phyloP scores from a whole-genome alignment of 169 alveolate genomes.

The Cryptosporidium sp. region DNA sequence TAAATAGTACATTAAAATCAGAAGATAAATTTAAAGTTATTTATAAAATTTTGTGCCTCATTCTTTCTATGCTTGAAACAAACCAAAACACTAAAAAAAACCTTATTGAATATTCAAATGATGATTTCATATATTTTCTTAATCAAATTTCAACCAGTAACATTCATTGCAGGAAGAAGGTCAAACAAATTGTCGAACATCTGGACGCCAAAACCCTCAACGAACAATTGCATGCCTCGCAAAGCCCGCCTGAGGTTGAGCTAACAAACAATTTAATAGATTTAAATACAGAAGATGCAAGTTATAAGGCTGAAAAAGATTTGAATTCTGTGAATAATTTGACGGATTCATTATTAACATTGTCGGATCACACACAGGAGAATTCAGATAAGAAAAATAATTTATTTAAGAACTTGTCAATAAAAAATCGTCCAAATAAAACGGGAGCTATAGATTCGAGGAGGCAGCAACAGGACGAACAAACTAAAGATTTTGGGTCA shows the following conservation, averaged over 20 bases:
- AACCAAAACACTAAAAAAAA: constrained; percentile 18
- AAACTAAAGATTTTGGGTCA: neutral
- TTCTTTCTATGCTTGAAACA: constrained; percentile 41
- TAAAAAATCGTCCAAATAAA: constrained; percentile 10
- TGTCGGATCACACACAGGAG: neutral
- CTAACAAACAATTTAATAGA: neutral
- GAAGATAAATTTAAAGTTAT: constrained; percentile 13
- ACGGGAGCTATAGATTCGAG: neutral
- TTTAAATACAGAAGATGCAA: neutral
- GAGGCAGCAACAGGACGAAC: neutral
- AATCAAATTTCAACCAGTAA: constrained; percentile 12
- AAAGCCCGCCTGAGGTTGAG: neutral
- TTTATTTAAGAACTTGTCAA: constrained; percentile 35
- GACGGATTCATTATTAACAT: neutral
- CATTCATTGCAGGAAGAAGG: constrained; percentile 21
- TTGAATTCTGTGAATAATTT: neutral
- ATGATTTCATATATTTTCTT: neutral
- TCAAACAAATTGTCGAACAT: neutral
- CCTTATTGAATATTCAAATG: constrained; percentile 8
- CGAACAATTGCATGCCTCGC: neutral
- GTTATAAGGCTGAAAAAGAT: neutral
- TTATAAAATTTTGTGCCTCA: constrained; percentile 32
- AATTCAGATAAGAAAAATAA: constrained; percentile 17
- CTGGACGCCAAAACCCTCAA: neutral
- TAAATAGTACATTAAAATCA: neutral